These are phyloP conservation scores for Sarcocystis neurona DNA, from an alignment of 169 alveolate species.

Conservation along the genomic window DNA sequence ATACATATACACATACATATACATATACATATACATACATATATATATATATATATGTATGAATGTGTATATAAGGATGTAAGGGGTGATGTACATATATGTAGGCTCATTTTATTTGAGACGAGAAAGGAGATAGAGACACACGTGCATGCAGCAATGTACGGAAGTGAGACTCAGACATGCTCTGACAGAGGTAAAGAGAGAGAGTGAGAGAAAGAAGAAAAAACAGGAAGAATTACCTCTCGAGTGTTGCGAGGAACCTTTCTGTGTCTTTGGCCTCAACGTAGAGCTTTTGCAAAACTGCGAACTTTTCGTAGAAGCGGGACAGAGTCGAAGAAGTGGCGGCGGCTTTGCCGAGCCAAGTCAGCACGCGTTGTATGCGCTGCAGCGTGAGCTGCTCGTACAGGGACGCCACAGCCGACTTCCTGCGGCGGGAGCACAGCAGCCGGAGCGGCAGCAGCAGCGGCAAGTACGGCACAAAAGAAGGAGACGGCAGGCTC, in stretches of 20 bases:
- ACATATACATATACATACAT: too few species aligned
- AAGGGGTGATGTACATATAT: too few species aligned
- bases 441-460: not conserved
- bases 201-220: too few species aligned
- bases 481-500: not conserved
- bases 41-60: too few species aligned
- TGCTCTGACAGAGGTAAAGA: too few species aligned
- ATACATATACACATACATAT: too few species aligned
- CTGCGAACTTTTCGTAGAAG: slow-evolving; percentile 63
- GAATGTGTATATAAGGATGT: too few species aligned
- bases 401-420: slow-evolving; percentile 69
- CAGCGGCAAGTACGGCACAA: not conserved
- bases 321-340: slow-evolving; percentile 4
- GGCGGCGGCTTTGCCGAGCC: slow-evolving; percentile 21
- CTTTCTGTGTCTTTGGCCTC: slow-evolving; percentile 90
- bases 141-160: not conserved
- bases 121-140: too few species aligned
- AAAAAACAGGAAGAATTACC: slow-evolving; percentile 46
- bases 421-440: slow-evolving; percentile 12
- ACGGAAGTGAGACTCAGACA: not conserved
- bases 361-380: slow-evolving; percentile 40
- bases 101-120: too few species aligned
- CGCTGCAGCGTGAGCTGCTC: slow-evolving; percentile 71
- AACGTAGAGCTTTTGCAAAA: slow-evolving; percentile 83
- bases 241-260: slow-evolving; percentile 89